phyloP scores from a whole-genome alignment of 768 basidiomycete genomes.

The Gyrodon lividus region DNA sequence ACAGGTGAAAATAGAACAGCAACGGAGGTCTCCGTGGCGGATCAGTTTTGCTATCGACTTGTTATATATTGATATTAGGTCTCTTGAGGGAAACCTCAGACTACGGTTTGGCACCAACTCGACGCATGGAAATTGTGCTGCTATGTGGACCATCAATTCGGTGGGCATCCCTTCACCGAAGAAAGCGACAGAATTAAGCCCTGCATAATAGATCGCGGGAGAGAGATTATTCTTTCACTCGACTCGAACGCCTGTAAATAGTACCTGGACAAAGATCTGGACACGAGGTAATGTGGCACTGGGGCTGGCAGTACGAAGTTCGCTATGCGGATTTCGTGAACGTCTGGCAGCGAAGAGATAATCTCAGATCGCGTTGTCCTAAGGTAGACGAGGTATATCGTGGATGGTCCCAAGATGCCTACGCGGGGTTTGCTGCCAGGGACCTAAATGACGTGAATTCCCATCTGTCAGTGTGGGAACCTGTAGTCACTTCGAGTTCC shows the following conservation, averaged over 20 bases:
- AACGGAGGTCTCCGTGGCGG: not conserved
- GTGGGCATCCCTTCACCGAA: not conserved
- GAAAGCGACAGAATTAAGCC: not conserved
- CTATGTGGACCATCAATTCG: not conserved
- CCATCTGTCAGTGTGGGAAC: conserved; percentile 7
- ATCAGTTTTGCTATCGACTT: not conserved
- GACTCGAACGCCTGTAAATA: conserved; percentile 6
- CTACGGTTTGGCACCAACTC: not conserved
- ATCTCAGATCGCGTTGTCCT: conserved; percentile 8
- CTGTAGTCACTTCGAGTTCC: not conserved
- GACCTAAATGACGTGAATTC: conserved; percentile 5
- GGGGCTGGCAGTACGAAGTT: conserved; percentile 5
- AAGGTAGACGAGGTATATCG: conserved; percentile 8
- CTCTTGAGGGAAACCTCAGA: too few relatives aligned
- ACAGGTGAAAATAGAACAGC: conserved; percentile 13
- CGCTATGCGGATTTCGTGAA: conserved; percentile 15
- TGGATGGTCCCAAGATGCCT: conserved; percentile 6
- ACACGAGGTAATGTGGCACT: conserved; percentile 19
- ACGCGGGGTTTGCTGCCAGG: conserved; percentile 19
- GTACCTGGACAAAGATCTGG: not conserved
- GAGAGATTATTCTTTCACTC: conserved; percentile 2
- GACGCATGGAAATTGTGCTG: not conserved
- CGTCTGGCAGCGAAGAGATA: conserved; percentile 6
- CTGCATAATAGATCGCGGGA: conserved; percentile 1
- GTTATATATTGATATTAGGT: too few relatives aligned